Conservation (phyloP, 225 moss, liverwort and hornwort species). For the Rhytidiadelphus loreus region DNA sequence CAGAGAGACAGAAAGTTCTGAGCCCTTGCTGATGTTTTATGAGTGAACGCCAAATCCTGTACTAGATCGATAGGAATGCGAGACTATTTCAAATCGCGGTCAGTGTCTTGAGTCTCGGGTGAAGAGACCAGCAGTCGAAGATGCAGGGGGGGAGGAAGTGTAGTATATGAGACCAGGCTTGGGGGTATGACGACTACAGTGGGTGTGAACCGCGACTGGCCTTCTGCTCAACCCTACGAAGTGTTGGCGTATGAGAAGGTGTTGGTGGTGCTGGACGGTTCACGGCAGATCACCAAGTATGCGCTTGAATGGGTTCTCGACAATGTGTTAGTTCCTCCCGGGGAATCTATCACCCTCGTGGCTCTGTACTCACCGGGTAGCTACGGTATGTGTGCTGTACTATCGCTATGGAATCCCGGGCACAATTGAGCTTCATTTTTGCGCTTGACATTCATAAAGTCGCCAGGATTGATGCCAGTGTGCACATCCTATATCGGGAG, state of each 20-base stretch:
- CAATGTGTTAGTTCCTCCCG: conserved; percentile 19
- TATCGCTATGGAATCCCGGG: background rate
- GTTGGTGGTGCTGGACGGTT: conserved; percentile 26
- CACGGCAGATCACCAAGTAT: conserved; percentile 15
- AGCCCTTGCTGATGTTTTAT: background rate
- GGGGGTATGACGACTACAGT: background rate
- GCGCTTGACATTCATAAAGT: background rate
- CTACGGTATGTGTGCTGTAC: conserved; percentile 2
- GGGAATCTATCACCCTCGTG: conserved; percentile 18
- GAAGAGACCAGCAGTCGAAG: background rate
- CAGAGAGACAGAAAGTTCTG: background rate
- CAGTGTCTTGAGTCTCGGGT: background rate
- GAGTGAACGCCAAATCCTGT: background rate
- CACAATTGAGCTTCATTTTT: background rate
- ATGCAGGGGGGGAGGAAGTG: background rate
- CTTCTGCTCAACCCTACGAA: conserved; percentile 5
- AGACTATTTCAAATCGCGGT: background rate
- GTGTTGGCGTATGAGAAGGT: conserved; percentile 7
- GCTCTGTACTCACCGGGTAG: conserved; percentile 8
- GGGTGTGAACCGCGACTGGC: background rate
- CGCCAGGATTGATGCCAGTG: background rate
- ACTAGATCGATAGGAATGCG: background rate
- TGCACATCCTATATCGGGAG: background rate
- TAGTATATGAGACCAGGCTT: background rate
- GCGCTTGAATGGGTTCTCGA: conserved; percentile 25